Evolutionary conservation across 352 stramenopile genomes (phyloP).

Genomic region (Globisporangium yorkense): DNA sequence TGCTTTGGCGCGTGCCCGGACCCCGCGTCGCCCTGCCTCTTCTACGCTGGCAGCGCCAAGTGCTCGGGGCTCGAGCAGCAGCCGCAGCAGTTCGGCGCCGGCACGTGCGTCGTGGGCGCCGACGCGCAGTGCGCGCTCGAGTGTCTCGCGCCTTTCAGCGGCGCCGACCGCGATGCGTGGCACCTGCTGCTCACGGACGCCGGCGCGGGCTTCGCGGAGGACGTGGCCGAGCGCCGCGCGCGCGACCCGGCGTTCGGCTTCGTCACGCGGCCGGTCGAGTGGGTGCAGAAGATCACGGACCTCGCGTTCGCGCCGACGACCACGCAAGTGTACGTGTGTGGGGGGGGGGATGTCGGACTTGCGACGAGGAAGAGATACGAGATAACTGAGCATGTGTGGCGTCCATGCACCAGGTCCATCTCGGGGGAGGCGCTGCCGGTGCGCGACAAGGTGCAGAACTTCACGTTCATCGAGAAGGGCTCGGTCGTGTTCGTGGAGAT

Average conservation of each 20-base stretch:
- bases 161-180: conserved; percentile 16
- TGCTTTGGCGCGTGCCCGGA: conserved; percentile 17
- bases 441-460: conserved; percentile 26
- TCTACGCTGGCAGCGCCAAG: conserved; percentile 9
- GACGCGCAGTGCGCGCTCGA: conserved; percentile 25
- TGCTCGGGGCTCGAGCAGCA: conserved; percentile 9
- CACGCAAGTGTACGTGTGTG: conserved; percentile 21
- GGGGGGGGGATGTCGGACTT: not conserved
- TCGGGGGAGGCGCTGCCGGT: conserved; percentile 31
- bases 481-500: conserved; percentile 18
- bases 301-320: conserved; percentile 25
- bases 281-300: conserved; percentile 18
- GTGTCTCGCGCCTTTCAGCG: conserved; percentile 31
- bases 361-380: not conserved
- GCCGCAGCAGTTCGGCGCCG: not conserved
- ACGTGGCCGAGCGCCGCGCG: conserved; percentile 12
- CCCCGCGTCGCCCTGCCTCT: conserved; percentile 17
- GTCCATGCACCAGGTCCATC: conserved; percentile 12
- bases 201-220: conserved; percentile 20
- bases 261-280: conserved; percentile 15
- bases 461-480: conserved; percentile 19
- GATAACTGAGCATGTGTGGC: not conserved
- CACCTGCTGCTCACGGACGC: conserved; percentile 27
- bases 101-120: conserved; percentile 6
- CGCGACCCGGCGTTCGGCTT: conserved; percentile 21